A percentile compares a stretch with the other conserved stretches of the same genome.
Conservation (phyloP, 495 filamentous ascomycete species). For the Baudoinia panamericana region DNA sequence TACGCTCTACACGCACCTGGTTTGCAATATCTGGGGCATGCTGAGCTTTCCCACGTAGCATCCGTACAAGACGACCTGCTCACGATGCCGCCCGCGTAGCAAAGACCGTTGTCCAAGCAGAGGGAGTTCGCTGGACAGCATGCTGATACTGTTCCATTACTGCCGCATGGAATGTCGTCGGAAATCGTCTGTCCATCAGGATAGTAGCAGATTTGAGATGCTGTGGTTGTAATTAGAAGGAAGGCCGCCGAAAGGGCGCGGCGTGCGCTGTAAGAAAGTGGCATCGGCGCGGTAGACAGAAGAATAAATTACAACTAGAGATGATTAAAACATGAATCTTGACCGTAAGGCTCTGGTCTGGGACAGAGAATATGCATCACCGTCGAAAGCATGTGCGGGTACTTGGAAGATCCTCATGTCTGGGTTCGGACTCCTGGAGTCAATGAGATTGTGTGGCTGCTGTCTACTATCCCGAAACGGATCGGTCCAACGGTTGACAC, state of each 20-base stretch:
- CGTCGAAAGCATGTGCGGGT: too few relatives aligned
- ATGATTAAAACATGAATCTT: too few relatives aligned
- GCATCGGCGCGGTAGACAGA: constrained; percentile 8
- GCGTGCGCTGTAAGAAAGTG: constrained; percentile 7
- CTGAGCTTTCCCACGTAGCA: constrained; percentile 8
- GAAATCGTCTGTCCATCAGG: constrained; percentile 12
- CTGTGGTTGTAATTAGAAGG: constrained; percentile 8
- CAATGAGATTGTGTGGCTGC: too few relatives aligned
- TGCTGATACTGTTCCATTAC: constrained; percentile 3
- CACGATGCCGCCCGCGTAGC: constrained; percentile 6
- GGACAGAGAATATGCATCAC: too few relatives aligned
- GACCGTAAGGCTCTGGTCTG: too few relatives aligned
- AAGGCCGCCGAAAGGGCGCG: constrained; percentile 6
- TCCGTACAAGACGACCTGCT: constrained; percentile 12
- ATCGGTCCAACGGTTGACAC: too few relatives aligned
- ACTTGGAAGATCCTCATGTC: too few relatives aligned
- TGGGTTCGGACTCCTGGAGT: too few relatives aligned
- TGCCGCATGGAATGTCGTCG: constrained; percentile 4
- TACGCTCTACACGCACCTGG: too few relatives aligned
- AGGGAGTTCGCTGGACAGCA: constrained; percentile 10
- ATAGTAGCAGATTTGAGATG: constrained; percentile 12
- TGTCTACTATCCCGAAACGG: too few relatives aligned
- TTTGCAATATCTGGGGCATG: constrained; percentile 11
- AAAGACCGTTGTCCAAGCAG: constrained; percentile 11
- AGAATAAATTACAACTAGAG: too few relatives aligned